These are phyloP conservation scores for Fraxinus quadrangulata DNA, from an alignment of 257 asterid genomes.

Conservation along the genomic window DNA sequence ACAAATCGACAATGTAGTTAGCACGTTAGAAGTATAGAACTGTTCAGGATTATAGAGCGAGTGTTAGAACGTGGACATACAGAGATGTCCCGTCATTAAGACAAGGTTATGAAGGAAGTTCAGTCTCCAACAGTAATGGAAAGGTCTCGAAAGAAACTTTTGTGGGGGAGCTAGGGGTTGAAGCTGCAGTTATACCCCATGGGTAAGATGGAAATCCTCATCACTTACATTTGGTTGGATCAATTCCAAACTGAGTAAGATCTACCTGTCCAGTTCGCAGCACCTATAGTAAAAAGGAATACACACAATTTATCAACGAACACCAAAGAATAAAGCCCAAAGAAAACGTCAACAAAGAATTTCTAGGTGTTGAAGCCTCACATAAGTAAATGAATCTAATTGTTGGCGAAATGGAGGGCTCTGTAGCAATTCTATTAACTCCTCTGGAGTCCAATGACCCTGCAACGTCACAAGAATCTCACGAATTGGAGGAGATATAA, in stretches of 20 bases:
- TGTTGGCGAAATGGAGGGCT: constrained; percentile 95
- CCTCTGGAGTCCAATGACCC: constrained; percentile 89
- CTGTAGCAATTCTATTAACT: constrained; percentile 76
- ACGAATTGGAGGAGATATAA: constrained; percentile 26
- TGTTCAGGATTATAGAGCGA: background rate
- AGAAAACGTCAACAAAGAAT: constrained; percentile 10
- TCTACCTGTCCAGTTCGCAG: constrained; percentile 93
- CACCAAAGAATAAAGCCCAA: constrained; percentile 6
- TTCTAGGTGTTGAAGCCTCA: constrained; percentile 35
- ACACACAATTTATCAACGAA: constrained; percentile 10
- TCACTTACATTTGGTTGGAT: constrained; percentile 80
- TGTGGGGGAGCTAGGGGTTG: background rate
- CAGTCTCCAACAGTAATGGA: background rate
- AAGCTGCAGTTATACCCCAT: background rate
- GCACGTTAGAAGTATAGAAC: background rate
- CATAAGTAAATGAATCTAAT: constrained; percentile 90
- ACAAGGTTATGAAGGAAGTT: background rate
- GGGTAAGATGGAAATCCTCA: background rate
- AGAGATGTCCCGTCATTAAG: background rate
- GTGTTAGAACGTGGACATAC: background rate
- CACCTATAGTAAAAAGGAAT: constrained; percentile 51
- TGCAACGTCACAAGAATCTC: constrained; percentile 35
- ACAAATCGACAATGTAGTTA: background rate
- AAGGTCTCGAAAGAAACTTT: background rate
- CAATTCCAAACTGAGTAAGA: constrained; percentile 85